phyloP scores from a whole-genome alignment of 495 filamentous ascomycete genomes.

The Daldinia decipiens region DNA sequence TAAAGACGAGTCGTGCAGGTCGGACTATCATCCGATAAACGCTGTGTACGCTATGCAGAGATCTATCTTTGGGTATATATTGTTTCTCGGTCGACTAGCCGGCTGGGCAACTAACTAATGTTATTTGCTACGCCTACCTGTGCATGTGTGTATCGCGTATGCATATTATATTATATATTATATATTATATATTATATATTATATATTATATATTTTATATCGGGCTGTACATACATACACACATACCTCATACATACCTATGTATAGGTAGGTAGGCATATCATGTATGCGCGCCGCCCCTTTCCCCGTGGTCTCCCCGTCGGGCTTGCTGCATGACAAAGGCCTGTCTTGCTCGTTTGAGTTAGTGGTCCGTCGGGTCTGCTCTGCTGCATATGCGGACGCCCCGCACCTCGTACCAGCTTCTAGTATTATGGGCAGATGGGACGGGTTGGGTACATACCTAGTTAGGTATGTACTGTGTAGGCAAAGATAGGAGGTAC shows the following conservation, averaged over 20 bases:
- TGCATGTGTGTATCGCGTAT: too few relatives aligned
- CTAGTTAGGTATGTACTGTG: too few relatives aligned
- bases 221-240: too few relatives aligned
- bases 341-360: neutral
- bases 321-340: neutral
- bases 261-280: too few relatives aligned
- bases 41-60: neutral
- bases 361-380: conserved; percentile 3
- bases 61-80: neutral
- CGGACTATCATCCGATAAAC: neutral
- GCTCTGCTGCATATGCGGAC: neutral
- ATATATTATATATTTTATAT: too few relatives aligned
- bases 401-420: too few relatives aligned
- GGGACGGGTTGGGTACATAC: too few relatives aligned
- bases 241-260: too few relatives aligned
- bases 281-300: neutral
- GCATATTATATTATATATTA: too few relatives aligned
- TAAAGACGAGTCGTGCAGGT: neutral
- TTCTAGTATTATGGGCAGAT: too few relatives aligned
- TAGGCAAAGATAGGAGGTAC: neutral
- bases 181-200: too few relatives aligned
- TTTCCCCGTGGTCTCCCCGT: neutral
- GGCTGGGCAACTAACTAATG: neutral
- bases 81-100: neutral
- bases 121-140: neutral